Base-by-base conservation (phyloP, 129 eudicot species). In the Deinandra increscens region DNA sequence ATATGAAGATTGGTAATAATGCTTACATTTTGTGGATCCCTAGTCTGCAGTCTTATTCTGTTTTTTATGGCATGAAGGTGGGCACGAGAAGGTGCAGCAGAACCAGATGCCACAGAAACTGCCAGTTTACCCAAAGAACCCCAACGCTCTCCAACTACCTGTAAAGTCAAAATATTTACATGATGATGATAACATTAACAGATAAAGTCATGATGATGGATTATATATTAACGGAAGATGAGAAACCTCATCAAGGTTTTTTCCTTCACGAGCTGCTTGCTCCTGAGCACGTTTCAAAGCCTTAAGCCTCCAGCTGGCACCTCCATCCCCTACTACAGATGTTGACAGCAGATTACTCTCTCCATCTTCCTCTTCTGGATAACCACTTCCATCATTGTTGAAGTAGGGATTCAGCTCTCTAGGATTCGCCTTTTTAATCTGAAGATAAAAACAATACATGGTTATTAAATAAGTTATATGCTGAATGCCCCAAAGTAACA, bases 241-340 rank as follows among this genome's bases (percentile, higher is more conserved):
- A 9, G n/a, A 23, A 46, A 92, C 98, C 83, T 89, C 95, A 38
- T 93, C 80, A 59, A 93, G 83, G 1, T 86, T 53, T 66, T 86
- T 81, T 39, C 98, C 98, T 75, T 93, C 98, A 67, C 98, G 98
- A 54, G 88, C 90, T 76, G 98, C 98, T 84, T 93, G 98, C 80
- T 93, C 98, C 62, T 89, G 74, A 42, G 98, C 88, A 29, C 95
- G 90, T 71, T 89, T 93, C 83, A 93, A 77, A 18, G 98, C 95
- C 81, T 93, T 93, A 38, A 89, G 89, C 78, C 98, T 83, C 97
- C 95, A 93, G 80, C 98, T 93, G 33, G 98, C 98, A 63, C 98
- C 98, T 72, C 98, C 98, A 76, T 89, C 98, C 7, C 98, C 98
- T 70, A 92, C 84, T 63, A 89, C 80, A 31, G 98, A 75, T 73